Evolutionary conservation across 2,329 filamentous ascomycete species (phyloP), one percentile per base, ranked within the genome.

Genomic region (Ophiostoma angusticollis): DNA sequence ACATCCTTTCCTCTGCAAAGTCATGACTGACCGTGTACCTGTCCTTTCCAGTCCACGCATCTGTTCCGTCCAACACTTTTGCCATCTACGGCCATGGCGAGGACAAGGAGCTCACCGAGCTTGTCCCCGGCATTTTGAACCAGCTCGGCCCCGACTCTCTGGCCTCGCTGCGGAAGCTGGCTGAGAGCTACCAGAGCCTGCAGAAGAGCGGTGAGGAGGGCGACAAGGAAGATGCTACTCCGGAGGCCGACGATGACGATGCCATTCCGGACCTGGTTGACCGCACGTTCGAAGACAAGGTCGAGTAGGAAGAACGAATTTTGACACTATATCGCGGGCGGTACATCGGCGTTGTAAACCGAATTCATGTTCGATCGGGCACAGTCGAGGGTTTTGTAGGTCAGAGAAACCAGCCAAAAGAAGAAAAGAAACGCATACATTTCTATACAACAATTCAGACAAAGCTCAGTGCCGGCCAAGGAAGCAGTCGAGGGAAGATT

Each of bases 91-190:
- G 91, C 55, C 80, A 85, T 64, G 91, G 89, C 51, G 91, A 98
- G 72, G 91, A 98, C 70, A 98, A 98, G 78, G 91, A 98, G 72
- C 84, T 98, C 52, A 98, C 91, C 47, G 91, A 98, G 73, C 86
- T 98, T 56, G 91, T 98, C 51, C 91, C 91, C 56, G 91, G 91
- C 50, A 98, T 98, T 68, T 84, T 98, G 49, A 98, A 96, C 81
- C 91, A 98, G 74, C 85, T 98, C 49, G 91, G 91, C 58, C 91
- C 91, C 58, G 91, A 98, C 73, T 94, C 85, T 49, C 83, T 98
- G 45, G 91, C 91, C 45, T 94, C 86, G 48, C 84, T 98, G 58
- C 84, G 91, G 65, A 96, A 96, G 74, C 78, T 98, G 49, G 91
- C 91, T 55, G 91, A 98, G 77, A 93, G 83, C 76, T 98, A 98